phyloP scores from a whole-genome alignment of 345 rosid species.

The Eucalyptus sideroxylon region DNA sequence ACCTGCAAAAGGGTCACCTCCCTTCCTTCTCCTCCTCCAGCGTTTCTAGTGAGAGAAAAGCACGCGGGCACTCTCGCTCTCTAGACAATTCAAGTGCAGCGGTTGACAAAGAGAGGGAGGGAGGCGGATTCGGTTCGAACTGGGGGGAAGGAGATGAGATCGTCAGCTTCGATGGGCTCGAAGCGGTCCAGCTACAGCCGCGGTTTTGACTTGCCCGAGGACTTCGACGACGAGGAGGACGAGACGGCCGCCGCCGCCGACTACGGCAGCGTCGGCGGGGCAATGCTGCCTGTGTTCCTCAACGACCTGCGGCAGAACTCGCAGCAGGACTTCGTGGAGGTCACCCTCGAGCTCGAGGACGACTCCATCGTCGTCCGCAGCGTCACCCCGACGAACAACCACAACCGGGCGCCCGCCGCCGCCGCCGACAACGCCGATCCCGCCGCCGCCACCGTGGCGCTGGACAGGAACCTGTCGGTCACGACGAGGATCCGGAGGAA shows the following conservation, averaged over 20 bases:
- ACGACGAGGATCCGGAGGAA: slow-evolving; percentile 50
- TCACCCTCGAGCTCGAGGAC: slow-evolving; percentile 64
- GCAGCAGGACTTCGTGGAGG: slow-evolving; percentile 50
- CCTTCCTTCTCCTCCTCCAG: not conserved
- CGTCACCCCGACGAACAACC: slow-evolving; percentile 23
- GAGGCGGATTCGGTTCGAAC: not conserved
- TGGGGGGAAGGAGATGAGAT: not conserved
- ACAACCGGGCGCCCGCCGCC: not conserved
- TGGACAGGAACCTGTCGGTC: slow-evolving; percentile 43
- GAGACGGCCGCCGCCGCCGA: not conserved
- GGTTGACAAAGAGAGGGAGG: not conserved
- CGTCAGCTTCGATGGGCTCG: slow-evolving; percentile 33
- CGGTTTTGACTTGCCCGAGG: slow-evolving; percentile 36
- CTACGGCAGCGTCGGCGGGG: slow-evolving; percentile 38
- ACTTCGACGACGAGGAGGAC: slow-evolving; percentile 1
- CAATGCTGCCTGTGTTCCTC: slow-evolving; percentile 82
- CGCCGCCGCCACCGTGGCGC: not conserved
- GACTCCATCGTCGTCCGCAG: slow-evolving; percentile 63
- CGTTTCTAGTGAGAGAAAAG: not conserved
- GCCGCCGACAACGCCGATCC: not conserved
- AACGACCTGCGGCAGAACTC: slow-evolving; percentile 27
- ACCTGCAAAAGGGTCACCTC: not conserved
- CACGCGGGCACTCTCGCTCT: not conserved
- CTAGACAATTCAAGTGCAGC: not conserved
- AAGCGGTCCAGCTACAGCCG: slow-evolving; percentile 35